Evolutionary conservation across 208 protist genomes (phyloP).

Genomic region (Leishmania tropica): DNA sequence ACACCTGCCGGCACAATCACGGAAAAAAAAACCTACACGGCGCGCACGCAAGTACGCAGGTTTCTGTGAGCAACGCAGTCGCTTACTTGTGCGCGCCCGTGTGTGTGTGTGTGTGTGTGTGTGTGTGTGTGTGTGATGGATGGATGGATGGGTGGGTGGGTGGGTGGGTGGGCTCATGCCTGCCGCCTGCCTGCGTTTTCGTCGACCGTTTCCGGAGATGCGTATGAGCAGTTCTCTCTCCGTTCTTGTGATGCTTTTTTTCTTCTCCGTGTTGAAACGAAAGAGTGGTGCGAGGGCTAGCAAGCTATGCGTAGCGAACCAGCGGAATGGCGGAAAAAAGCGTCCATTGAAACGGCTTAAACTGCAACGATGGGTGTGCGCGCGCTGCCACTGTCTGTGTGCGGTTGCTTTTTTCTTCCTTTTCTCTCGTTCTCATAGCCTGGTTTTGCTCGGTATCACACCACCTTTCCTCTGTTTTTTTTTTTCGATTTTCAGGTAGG

Average conservation of each 20-base stretch:
- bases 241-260: neutral
- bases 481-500: neutral
- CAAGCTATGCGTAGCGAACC: neutral
- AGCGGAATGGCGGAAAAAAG: neutral
- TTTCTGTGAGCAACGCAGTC: neutral
- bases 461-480: neutral
- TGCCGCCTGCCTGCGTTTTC: neutral
- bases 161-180: neutral
- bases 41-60: neutral
- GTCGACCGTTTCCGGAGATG: neutral
- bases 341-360: neutral
- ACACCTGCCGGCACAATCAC: neutral
- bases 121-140: too few species aligned
- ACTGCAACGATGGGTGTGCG: neutral
- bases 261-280: neutral
- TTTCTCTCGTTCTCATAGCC: too few species aligned
- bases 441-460: too few species aligned
- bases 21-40: neutral
- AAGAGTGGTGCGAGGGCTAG: neutral
- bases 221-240: neutral
- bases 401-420: too few species aligned
- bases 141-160: too few species aligned
- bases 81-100: neutral
- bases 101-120: too few species aligned
- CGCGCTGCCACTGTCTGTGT: neutral